Evolutionary conservation across 1,139 yeast genomes (phyloP).

Genomic region (Geotrichum histeridarum): DNA sequence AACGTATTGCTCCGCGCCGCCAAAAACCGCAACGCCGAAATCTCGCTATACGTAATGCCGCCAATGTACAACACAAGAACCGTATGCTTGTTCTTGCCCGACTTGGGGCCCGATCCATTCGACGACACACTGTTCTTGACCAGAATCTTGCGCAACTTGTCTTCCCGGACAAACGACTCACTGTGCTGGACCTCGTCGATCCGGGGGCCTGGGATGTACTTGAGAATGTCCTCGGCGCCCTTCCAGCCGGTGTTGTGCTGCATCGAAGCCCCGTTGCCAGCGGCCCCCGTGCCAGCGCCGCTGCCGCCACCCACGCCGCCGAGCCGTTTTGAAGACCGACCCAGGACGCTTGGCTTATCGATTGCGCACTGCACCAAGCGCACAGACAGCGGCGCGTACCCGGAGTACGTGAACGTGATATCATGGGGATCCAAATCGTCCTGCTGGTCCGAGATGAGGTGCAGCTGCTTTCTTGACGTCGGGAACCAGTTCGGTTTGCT

Average conservation of each 20-base stretch:
- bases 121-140: conserved; percentile 31
- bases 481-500: conserved; percentile 35
- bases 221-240: conserved; percentile 36
- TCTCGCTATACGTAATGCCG: conserved; percentile 75
- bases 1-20: conserved; percentile 38
- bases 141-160: conserved; percentile 36
- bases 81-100: conserved; percentile 31
- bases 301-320: conserved; percentile 24
- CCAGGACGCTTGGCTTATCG: conserved; percentile 30
- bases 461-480: conserved; percentile 29
- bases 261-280: no score
- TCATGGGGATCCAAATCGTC: conserved; percentile 33
- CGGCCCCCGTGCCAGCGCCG: conserved; percentile 22
- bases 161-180: conserved; percentile 32
- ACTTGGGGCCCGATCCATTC: conserved; percentile 25
- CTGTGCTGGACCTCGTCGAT: conserved; percentile 36
- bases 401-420: conserved; percentile 42
- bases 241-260: conserved; percentile 32
- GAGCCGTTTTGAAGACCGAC: conserved; percentile 13
- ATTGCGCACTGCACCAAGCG: conserved; percentile 41
- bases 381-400: conserved; percentile 45
- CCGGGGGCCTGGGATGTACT: conserved; percentile 36
- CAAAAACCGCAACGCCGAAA: conserved; percentile 57
- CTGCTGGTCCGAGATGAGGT: conserved; percentile 33
- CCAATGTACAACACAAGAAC: conserved; percentile 58